These are phyloP conservation scores for Globisporangium takayamanum DNA, from an alignment of 352 stramenopile species.

Conservation along the genomic window DNA sequence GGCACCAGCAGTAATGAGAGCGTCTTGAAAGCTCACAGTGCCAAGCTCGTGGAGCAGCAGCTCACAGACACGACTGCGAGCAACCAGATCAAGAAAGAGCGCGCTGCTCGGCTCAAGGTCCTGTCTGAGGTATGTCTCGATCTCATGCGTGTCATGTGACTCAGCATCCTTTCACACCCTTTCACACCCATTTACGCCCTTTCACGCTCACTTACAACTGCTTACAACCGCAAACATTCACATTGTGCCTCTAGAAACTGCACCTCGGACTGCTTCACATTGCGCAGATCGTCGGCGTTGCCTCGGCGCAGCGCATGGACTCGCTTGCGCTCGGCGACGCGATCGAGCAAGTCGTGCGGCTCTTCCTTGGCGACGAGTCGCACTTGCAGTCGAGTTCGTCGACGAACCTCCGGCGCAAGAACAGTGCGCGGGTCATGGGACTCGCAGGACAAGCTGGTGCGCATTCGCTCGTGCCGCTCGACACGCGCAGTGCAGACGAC, in stretches of 20 bases:
- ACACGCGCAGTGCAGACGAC: slow-evolving; percentile 47
- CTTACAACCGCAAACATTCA: background rate
- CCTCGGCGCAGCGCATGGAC: slow-evolving; percentile 33
- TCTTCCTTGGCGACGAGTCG: slow-evolving; percentile 69
- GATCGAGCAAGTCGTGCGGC: slow-evolving; percentile 72
- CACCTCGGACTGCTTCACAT: slow-evolving; percentile 73
- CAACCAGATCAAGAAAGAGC: slow-evolving; percentile 72
- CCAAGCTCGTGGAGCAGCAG: slow-evolving; percentile 67
- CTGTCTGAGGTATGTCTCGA: slow-evolving; percentile 41
- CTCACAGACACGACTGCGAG: slow-evolving; percentile 34
- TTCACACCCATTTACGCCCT: background rate
- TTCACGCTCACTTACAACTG: no score
- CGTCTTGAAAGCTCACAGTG: slow-evolving; percentile 30
- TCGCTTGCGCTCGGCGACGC: slow-evolving; percentile 59
- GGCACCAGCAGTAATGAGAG: slow-evolving; percentile 7
- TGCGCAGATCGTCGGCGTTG: slow-evolving; percentile 64
- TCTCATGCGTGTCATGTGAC: background rate
- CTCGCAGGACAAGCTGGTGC: slow-evolving; percentile 24
- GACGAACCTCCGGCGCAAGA: slow-evolving; percentile 59
- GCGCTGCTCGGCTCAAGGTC: slow-evolving; percentile 37
- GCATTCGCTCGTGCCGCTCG: slow-evolving; percentile 20
- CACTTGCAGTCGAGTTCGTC: slow-evolving; percentile 42
- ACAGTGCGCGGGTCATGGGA: slow-evolving; percentile 52
- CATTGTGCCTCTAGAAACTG: slow-evolving; percentile 30
- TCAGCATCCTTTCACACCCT: background rate